Evolutionary conservation across 768 basidiomycete genomes (phyloP), one percentile per base, ranked within the genome.

Genomic region (Xanthoconium purpureum): DNA sequence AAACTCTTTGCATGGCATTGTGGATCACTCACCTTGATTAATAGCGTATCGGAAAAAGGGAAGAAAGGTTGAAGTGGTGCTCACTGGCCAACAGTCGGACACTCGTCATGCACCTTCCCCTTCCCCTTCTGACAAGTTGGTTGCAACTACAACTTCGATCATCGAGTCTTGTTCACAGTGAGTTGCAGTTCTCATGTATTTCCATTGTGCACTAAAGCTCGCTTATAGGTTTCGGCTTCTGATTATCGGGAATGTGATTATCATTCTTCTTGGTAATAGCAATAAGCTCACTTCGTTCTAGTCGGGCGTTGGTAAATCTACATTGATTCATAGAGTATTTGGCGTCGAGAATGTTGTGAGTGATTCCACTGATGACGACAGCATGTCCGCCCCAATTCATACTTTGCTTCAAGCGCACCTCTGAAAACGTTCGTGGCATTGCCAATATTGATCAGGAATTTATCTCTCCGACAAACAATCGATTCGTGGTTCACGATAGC

Each of bases 401-500:
- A 6, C 10, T 29, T 40, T 14, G 12, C 18, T 32, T 48, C 20
- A 53, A 60, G 51, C 36, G 47, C 14, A 8, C 36, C n/a, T 64
- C 63, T 2, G 17, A 39, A 6, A 46, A 0, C 15, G 3, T 0
- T 18, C 63, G 62, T 20, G 59, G 63, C 14, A 8, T 0, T 15
- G 52, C 58, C 18, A 5, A 65, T 12, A 64, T 63, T n/a, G 37
- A 61, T 9, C 38, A 4, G 6, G 62, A 64, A 40, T 63, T 64
- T 39, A 6, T 33, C 15, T 64, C 62, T n/a, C 29, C 50, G 11
- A 44, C n/a, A 28, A 63, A 63, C 37, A 29, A 50, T 6, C 54
- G 58, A 47, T 52, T 63, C 14, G 62, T 63, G 15, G 47, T 64
- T 20, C 62, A 63, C 12, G 62, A 62, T 8, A 62, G 61, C 42